Base-by-base conservation (phyloP, 2,329 filamentous ascomycete species). In the Aspergillus sp. region DNA sequence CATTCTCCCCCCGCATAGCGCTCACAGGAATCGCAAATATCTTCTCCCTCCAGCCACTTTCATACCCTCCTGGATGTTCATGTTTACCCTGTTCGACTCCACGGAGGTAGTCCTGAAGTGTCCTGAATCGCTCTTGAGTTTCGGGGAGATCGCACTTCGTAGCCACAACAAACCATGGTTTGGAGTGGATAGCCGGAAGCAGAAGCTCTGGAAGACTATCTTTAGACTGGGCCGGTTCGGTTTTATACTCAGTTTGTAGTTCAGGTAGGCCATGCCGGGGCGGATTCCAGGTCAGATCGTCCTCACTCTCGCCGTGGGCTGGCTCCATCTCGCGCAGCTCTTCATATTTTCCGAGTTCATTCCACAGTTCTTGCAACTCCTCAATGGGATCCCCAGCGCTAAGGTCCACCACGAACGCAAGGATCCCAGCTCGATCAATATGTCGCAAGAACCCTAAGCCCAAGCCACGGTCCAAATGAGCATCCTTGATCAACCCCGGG, bases 141-240 rank as follows among this genome's bases (percentile, higher is more conserved):
- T 83, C 83, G 3, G 87, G 85, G 54, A 96, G 73, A 72, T 98
- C 93, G 1, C 91, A 93, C 76, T 98, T 98, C 19, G 93, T 97
- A 1, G 91, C 93, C 44, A 97, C 87, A 5, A 97, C 93, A 68
- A 96, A 95, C 95, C 95, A 99, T 1, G 95, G 93, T 77, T 99
- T 99, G 34, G 85, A 85, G n/a, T 90, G 89, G 64, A 98, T 96
- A 41, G 89, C 86, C n/a, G 90, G 81, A 11, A 83, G 76, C 22
- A 75, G 73, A 34, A 83, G 73, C 22, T 76, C 80, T 41, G 78
- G 80, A 19, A 85, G 73, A 37, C 61, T 56, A 8, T 61, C 53
- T 12, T 60, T 54, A 17, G 61, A 59, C 37, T 61, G 57, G 17
- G 61, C 37, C 11, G 51, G 19, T 9, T 54, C 49, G 15, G 13